Conservation (phyloP, 2,329 filamentous ascomycete genomes). For the Dactylellina sp. region DNA sequence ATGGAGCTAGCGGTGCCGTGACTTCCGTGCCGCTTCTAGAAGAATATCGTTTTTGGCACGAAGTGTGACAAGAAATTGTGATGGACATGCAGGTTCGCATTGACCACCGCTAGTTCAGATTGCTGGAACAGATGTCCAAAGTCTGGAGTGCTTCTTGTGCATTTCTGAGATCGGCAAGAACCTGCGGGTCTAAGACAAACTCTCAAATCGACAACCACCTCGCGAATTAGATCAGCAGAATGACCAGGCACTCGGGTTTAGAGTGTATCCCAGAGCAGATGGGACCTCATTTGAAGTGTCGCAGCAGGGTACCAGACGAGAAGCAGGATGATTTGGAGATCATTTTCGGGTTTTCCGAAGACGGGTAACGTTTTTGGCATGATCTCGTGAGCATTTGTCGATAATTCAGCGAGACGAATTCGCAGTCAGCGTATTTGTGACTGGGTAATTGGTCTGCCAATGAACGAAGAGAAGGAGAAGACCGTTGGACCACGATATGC, state of each 20-base stretch:
- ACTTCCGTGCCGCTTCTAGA: constrained; percentile 43
- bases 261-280: constrained; percentile 14
- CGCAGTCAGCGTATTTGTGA: background rate
- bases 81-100: constrained; percentile 44
- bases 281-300: too few relatives aligned
- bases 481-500: constrained; percentile 12
- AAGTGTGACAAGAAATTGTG: background rate
- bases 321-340: too few relatives aligned
- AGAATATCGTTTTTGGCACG: background rate
- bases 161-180: constrained; percentile 3
- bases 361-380: constrained; percentile 1
- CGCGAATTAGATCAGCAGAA: background rate
- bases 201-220: constrained; percentile 1
- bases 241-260: constrained; percentile 10
- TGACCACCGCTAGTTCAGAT: constrained; percentile 38
- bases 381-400: constrained; percentile 43
- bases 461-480: background rate
- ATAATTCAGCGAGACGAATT: background rate
- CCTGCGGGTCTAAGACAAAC: constrained; percentile 13
- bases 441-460: too few relatives aligned
- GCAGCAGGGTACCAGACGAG: too few relatives aligned
- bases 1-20: constrained; percentile 22
- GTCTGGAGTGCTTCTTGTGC: background rate
- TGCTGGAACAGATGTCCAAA: background rate
- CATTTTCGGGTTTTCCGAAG: background rate